These are phyloP conservation scores for Boechera divaricarpa DNA, from an alignment of 345 rosid species.

Conservation along the genomic window DNA sequence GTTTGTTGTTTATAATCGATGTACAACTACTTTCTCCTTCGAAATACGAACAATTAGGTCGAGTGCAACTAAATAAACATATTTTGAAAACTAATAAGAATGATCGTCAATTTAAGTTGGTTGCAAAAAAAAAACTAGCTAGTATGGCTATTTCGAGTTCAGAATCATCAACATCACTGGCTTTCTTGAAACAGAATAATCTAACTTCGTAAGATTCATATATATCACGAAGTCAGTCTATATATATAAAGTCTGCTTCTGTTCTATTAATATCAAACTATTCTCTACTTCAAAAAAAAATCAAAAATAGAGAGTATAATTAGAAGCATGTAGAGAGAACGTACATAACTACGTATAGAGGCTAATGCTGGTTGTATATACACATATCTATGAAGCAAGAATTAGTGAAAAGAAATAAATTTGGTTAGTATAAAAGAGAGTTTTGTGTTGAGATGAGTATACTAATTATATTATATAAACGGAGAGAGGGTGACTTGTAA, in stretches of 20 bases:
- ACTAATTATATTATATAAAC: constrained; percentile 15
- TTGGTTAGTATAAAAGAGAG: background rate
- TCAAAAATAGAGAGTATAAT: too few relatives aligned
- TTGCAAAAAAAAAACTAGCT: constrained; percentile 4
- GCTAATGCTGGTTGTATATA: background rate
- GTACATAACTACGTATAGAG: background rate
- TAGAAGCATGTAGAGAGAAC: background rate
- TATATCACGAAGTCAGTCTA: background rate
- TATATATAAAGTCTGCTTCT: background rate
- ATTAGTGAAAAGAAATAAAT: background rate
- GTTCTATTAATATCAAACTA: constrained; percentile 3
- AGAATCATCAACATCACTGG: background rate
- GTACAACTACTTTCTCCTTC: background rate
- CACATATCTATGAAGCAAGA: background rate
- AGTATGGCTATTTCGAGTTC: background rate
- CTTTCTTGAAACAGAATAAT: background rate
- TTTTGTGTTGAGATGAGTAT: constrained; percentile 10
- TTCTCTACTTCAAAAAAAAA: background rate
- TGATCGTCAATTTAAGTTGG: constrained; percentile 16
- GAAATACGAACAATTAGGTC: background rate
- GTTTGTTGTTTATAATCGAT: background rate
- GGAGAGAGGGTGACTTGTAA: constrained; percentile 39
- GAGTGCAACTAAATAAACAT: background rate
- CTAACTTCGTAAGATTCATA: background rate
- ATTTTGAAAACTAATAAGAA: constrained; percentile 3